phyloP scores from a whole-genome alignment of 2,329 filamentous ascomycete genomes.

The Ceratocystis huliohia region DNA sequence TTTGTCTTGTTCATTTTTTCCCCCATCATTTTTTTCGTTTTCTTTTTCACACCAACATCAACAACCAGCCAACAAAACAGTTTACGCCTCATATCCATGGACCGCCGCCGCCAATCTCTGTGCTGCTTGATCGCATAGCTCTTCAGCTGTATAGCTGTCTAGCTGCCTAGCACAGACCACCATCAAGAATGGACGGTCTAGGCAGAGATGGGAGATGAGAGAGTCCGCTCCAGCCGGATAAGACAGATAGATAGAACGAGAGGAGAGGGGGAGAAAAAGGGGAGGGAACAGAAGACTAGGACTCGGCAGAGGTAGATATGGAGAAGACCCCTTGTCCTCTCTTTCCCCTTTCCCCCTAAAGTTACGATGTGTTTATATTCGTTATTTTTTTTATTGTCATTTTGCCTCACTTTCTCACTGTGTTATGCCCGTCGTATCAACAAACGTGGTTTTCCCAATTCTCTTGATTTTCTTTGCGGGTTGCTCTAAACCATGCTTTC shows the following conservation, averaged over 20 bases:
- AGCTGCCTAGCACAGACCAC: background rate
- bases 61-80: slow-evolving; percentile 16
- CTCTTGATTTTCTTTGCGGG: no score
- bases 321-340: background rate
- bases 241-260: slow-evolving; percentile 1
- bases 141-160: background rate
- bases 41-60: slow-evolving; percentile 12
- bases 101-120: background rate
- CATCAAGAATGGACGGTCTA: background rate
- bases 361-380: no score
- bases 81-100: slow-evolving; percentile 11
- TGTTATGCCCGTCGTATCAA: no score
- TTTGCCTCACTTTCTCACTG: no score
- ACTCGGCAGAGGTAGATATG: background rate
- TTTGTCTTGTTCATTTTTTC: slow-evolving; percentile 7
- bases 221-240: slow-evolving; percentile 21
- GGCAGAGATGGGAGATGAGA: slow-evolving; percentile 5
- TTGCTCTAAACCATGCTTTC: no score
- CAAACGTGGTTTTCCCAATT: no score
- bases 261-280: background rate
- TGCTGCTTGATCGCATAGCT: no score
- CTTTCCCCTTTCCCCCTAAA: background rate
- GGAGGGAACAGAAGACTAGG: background rate
- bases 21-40: slow-evolving; percentile 6
- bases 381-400: no score